Evolutionary conservation across 805 yeast species (phyloP).

Genomic region (Zygotorulaspora sp.): DNA sequence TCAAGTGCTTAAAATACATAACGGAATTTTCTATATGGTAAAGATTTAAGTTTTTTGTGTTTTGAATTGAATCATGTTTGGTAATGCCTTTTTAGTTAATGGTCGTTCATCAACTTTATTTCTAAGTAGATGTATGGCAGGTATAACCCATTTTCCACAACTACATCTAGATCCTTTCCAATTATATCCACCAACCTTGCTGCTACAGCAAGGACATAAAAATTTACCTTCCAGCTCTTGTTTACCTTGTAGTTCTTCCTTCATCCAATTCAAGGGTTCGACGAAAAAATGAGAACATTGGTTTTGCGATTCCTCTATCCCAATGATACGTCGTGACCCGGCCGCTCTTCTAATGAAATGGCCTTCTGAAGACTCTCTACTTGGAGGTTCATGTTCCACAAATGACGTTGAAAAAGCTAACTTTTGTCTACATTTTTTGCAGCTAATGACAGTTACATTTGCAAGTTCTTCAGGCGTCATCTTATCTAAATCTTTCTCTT

Average conservation of each 20-base stretch:
- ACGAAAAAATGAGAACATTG: slow-evolving; percentile 80
- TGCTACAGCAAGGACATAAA: slow-evolving; percentile 73
- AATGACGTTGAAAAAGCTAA: slow-evolving; percentile 62
- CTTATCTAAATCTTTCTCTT: slow-evolving; percentile 22
- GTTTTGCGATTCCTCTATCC: slow-evolving; percentile 51
- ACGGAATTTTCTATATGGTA: neutral
- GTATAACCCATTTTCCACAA: slow-evolving; percentile 94
- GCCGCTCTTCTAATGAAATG: slow-evolving; percentile 62
- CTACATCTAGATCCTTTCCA: slow-evolving; percentile 95
- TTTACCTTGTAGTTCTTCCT: slow-evolving; percentile 56
- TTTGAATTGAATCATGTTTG: slow-evolving; percentile 25
- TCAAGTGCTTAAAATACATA: neutral
- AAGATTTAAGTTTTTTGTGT: slow-evolving; percentile 1
- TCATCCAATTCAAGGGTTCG: slow-evolving; percentile 94
- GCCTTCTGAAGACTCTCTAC: slow-evolving; percentile 57
- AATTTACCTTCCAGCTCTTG: slow-evolving; percentile 85
- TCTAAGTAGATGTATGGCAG: slow-evolving; percentile 76
- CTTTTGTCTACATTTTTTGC: slow-evolving; percentile 74
- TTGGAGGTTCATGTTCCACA: slow-evolving; percentile 64
- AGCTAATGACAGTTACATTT: slow-evolving; percentile 47
- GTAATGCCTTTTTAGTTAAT: slow-evolving; percentile 16
- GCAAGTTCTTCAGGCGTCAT: slow-evolving; percentile 28
- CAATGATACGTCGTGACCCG: slow-evolving; percentile 55
- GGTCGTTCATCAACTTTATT: slow-evolving; percentile 72
- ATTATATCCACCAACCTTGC: slow-evolving; percentile 85